Conservation (phyloP, 106 monocot genomes). For the Dendrobium huoshanense region DNA sequence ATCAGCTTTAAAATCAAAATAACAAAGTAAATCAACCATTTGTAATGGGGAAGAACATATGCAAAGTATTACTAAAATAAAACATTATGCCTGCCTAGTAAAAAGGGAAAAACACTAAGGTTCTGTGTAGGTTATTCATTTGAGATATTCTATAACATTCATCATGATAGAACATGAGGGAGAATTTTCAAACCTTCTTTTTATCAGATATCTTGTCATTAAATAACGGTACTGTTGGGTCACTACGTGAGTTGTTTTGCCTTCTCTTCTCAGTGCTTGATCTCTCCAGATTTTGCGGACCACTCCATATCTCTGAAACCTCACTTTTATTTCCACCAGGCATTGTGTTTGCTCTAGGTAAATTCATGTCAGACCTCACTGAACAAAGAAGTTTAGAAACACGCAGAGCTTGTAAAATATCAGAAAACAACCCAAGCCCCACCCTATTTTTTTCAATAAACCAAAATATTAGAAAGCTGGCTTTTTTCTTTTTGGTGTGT, state of each 20-base stretch:
- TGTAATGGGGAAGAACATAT: background rate
- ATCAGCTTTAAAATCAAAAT: background rate
- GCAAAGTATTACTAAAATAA: background rate
- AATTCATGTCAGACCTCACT: constrained; percentile 43
- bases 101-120: background rate
- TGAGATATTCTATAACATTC: background rate
- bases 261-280: constrained; percentile 58
- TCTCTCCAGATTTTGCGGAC: constrained; percentile 34
- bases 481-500: no score
- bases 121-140: background rate
- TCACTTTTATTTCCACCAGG: constrained; percentile 29
- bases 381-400: constrained; percentile 17
- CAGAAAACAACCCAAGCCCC: background rate
- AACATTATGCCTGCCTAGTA: background rate
- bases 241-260: constrained; percentile 24
- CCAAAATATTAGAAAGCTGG: background rate
- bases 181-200: constrained; percentile 55
- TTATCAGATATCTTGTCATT: constrained; percentile 66
- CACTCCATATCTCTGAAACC: constrained; percentile 31
- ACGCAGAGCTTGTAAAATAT: background rate
- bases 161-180: background rate
- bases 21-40: background rate
- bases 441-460: background rate
- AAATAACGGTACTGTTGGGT: constrained; percentile 55
- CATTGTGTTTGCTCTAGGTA: constrained; percentile 58